These are phyloP conservation scores for Lolium perenne DNA, from an alignment of 176 grass and related monocot species.

Conservation along the genomic window DNA sequence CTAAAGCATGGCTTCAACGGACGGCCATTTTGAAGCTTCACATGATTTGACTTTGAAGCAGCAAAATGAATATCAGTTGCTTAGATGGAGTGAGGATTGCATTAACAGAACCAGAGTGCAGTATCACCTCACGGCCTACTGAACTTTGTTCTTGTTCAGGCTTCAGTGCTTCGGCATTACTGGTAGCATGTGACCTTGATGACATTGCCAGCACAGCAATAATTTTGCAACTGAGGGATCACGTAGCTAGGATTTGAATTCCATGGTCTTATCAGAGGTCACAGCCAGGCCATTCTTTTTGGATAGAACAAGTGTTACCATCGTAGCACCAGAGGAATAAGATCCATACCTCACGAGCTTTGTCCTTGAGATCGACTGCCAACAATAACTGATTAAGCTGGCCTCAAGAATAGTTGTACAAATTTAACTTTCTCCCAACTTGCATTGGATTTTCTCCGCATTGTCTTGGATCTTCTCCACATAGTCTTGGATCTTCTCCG, in stretches of 20 bases:
- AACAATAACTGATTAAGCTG: slow-evolving; percentile 36
- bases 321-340: neutral
- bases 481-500: slow-evolving; percentile 28
- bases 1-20: slow-evolving; percentile 41
- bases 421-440: slow-evolving; percentile 35
- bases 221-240: slow-evolving; percentile 24
- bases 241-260: slow-evolving; percentile 30
- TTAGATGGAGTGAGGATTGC: slow-evolving; percentile 33
- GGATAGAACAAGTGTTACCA: slow-evolving; percentile 33
- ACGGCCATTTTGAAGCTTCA: slow-evolving; percentile 47
- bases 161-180: neutral
- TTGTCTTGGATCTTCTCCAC: slow-evolving; percentile 26
- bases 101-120: neutral
- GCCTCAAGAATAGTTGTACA: slow-evolving; percentile 29
- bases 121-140: slow-evolving; percentile 4
- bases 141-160: slow-evolving; percentile 21
- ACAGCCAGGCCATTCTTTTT: neutral
- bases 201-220: neutral
- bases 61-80: slow-evolving; percentile 43
- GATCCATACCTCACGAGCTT: slow-evolving; percentile 17
- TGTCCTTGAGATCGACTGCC: slow-evolving; percentile 26
- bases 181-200: slow-evolving; percentile 18
- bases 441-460: slow-evolving; percentile 36
- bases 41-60: slow-evolving; percentile 37
- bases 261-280: neutral